Conservation (phyloP, 1,139 yeast species). For the Pichia kudriavzevii region DNA sequence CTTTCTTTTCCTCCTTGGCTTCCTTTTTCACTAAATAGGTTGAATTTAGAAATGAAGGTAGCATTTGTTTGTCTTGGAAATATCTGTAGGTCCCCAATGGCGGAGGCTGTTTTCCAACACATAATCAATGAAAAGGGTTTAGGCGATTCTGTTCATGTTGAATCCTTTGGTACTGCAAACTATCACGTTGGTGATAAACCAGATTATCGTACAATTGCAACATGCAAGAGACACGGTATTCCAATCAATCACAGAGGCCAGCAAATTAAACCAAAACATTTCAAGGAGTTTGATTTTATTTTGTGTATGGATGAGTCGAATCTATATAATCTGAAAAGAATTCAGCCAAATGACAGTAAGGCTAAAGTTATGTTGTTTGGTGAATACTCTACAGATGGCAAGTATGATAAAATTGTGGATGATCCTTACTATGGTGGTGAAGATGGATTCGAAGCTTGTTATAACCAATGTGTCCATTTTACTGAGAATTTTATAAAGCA, state of each 20-base stretch:
- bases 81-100: constrained; percentile 97
- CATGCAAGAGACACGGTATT: constrained; percentile 66
- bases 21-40: no score
- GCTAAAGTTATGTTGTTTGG: constrained; percentile 65
- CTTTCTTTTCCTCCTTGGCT: no score
- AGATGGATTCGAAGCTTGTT: constrained; percentile 75
- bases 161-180: constrained; percentile 84
- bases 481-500: constrained; percentile 53
- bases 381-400: constrained; percentile 52
- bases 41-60: constrained; percentile 35
- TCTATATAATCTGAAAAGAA: constrained; percentile 46
- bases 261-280: constrained; percentile 53
- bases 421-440: constrained; percentile 92
- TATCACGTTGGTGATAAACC: constrained; percentile 81
- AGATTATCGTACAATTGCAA: constrained; percentile 62
- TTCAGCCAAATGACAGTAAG: constrained; percentile 49
- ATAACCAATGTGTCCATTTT: constrained; percentile 66
- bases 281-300: constrained; percentile 67
- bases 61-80: constrained; percentile 92
- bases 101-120: constrained; percentile 82
- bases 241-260: constrained; percentile 74
- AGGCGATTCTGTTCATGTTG: constrained; percentile 45
- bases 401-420: constrained; percentile 52
- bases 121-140: constrained; percentile 45
- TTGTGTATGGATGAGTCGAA: constrained; percentile 81